Evolutionary conservation across 495 filamentous ascomycete species (phyloP).

Genomic region (Astrocystis sublimbata): DNA sequence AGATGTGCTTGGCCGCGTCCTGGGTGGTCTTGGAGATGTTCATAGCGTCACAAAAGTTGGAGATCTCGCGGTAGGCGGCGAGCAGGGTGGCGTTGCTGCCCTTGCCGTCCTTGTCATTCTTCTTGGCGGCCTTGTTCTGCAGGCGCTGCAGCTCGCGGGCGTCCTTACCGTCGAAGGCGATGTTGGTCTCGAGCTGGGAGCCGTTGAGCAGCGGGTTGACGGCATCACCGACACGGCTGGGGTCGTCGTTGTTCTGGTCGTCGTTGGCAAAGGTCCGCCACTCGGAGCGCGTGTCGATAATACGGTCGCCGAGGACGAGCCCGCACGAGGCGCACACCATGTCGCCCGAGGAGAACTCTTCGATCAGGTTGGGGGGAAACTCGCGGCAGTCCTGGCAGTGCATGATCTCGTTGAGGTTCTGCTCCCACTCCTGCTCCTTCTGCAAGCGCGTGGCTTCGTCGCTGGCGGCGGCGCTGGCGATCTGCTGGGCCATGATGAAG

Average conservation of each 20-base stretch:
- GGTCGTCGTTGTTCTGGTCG: slow-evolving; percentile 90
- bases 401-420: slow-evolving; percentile 79
- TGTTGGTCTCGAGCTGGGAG: slow-evolving; percentile 86
- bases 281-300: slow-evolving; percentile 93
- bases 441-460: neutral
- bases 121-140: slow-evolving; percentile 79
- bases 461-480: slow-evolving; percentile 3
- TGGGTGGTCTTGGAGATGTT: slow-evolving; percentile 75
- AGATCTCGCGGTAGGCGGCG: slow-evolving; percentile 87
- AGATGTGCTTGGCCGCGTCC: slow-evolving; percentile 89
- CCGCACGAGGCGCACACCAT: slow-evolving; percentile 91
- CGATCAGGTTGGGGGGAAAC: slow-evolving; percentile 82
- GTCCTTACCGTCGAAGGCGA: slow-evolving; percentile 75
- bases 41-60: slow-evolving; percentile 80
- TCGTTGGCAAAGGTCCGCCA: slow-evolving; percentile 99
- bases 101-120: slow-evolving; percentile 93
- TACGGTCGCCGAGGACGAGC: slow-evolving; percentile 84
- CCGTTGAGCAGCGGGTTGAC: slow-evolving; percentile 86
- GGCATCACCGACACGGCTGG: slow-evolving; percentile 94
- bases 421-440: slow-evolving; percentile 34
- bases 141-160: slow-evolving; percentile 78
- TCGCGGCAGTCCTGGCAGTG: slow-evolving; percentile 91
- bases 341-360: slow-evolving; percentile 89
- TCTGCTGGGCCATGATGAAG: slow-evolving; percentile 21
- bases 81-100: slow-evolving; percentile 70